These are phyloP conservation scores for Ceratorhiza oryzae-sativae DNA, from an alignment of 1,284 basidiomycete genomes.

Conservation along the genomic window DNA sequence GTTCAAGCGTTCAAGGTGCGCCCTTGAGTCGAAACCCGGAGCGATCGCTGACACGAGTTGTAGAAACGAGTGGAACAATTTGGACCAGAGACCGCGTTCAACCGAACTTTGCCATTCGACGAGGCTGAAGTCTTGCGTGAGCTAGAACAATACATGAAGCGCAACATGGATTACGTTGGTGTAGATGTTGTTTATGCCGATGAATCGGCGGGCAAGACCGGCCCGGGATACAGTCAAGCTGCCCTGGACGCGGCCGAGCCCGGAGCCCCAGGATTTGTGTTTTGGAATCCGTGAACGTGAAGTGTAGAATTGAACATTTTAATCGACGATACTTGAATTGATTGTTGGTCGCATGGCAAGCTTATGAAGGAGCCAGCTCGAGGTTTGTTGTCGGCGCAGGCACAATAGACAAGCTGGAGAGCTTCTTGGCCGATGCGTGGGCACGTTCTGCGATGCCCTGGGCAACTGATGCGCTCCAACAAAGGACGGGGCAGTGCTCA, in stretches of 20 bases:
- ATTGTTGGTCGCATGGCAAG: no score
- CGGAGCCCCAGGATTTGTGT: conserved; percentile 84
- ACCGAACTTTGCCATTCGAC: conserved; percentile 86
- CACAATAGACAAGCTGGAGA: no score
- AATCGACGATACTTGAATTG: conserved; percentile 1
- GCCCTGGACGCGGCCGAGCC: conserved; percentile 88
- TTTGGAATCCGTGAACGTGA: conserved; percentile 60
- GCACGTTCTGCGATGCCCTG: no score
- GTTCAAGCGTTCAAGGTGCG: conserved; percentile 88
- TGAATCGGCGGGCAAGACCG: conserved; percentile 66
- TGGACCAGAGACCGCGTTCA: conserved; percentile 82
- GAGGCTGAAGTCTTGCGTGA: conserved; percentile 80
- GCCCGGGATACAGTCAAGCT: conserved; percentile 64
- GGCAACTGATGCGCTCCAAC: no score
- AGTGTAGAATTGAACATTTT: conserved; percentile 3
- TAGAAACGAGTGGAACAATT: conserved; percentile 86
- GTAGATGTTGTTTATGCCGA: conserved; percentile 76
- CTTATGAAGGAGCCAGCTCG: no score
- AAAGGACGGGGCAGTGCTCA: no score
- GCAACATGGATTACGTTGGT: conserved; percentile 77
- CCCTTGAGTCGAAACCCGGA: conserved; percentile 20
- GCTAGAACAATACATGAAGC: conserved; percentile 83
- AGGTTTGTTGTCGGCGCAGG: no score
- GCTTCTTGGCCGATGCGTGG: no score
- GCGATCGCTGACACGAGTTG: conserved; percentile 30